A percentile compares a stretch with the other conserved stretches of the same genome.
phyloP scores from a whole-genome alignment of 1,284 basidiomycete species.

The Cutaneotrichosporon cutaneum region DNA sequence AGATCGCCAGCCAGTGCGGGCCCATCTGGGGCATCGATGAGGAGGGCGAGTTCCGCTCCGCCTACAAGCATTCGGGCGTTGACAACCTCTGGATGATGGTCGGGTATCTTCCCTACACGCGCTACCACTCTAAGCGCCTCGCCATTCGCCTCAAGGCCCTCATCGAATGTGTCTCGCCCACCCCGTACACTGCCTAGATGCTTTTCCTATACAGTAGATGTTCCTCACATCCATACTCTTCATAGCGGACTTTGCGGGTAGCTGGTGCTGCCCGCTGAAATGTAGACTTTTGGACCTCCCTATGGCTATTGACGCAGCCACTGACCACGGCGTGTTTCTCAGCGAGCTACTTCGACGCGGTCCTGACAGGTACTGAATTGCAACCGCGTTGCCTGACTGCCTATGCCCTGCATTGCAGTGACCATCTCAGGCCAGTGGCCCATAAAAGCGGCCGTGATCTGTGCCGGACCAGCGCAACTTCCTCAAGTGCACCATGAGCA shows the following conservation, averaged over 20 bases:
- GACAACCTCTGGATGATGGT: constrained; percentile 62
- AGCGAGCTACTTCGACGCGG: no score
- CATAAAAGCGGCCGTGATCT: no score
- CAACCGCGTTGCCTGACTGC: no score
- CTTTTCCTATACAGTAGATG: neutral
- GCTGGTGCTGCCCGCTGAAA: neutral
- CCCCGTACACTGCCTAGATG: constrained; percentile 25
- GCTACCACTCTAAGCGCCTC: constrained; percentile 38
- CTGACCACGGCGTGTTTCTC: no score
- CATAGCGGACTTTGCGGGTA: constrained; percentile 3
- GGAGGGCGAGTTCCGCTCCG: constrained; percentile 61
- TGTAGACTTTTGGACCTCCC: neutral
- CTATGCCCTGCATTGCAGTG: no score
- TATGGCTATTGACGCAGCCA: no score
- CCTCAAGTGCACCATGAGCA: no score
- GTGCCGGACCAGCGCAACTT: no score
- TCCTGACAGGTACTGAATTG: no score
- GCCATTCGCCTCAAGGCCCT: constrained; percentile 35
- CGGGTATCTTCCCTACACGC: constrained; percentile 47
- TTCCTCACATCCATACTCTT: neutral
- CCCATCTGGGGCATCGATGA: constrained; percentile 61
- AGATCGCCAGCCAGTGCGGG: constrained; percentile 55
- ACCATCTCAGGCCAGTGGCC: no score
- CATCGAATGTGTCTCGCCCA: constrained; percentile 28
- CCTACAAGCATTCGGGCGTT: constrained; percentile 58